These are phyloP conservation scores for Boletus tomentosulus DNA, from an alignment of 768 basidiomycete species.

Conservation along the genomic window DNA sequence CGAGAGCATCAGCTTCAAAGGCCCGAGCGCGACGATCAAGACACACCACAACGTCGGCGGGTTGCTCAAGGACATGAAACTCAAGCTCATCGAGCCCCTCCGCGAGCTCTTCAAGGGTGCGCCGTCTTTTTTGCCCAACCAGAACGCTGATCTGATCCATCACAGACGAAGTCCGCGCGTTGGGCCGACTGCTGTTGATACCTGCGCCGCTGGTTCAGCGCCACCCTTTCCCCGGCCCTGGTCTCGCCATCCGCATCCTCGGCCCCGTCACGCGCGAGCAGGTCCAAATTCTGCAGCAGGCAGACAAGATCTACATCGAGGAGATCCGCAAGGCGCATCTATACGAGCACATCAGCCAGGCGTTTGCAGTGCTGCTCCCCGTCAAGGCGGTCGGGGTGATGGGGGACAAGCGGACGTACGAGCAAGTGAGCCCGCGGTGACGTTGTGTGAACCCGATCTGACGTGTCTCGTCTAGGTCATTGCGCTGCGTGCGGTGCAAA, in stretches of 20 bases:
- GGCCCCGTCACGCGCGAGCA: constrained; percentile 93
- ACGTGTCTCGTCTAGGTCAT: constrained; percentile 59
- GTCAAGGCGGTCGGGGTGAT: constrained; percentile 97
- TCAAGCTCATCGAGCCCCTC: constrained; percentile 96
- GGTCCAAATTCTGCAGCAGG: constrained; percentile 85
- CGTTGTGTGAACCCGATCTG: neutral
- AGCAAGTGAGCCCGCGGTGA: constrained; percentile 53
- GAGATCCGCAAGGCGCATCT: constrained; percentile 92
- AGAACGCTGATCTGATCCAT: neutral
- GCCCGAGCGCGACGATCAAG: constrained; percentile 98
- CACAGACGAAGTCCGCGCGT: constrained; percentile 89
- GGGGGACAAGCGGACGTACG: constrained; percentile 95
- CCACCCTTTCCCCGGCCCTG: constrained; percentile 98
- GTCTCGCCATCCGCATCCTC: constrained; percentile 95
- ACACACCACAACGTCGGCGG: constrained; percentile 99
- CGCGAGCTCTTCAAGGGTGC: constrained; percentile 97
- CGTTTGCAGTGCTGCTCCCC: constrained; percentile 93
- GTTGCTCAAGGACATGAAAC: constrained; percentile 93
- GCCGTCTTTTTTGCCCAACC: constrained; percentile 7
- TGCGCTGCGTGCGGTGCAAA: constrained; percentile 88
- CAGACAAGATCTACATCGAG: constrained; percentile 95
- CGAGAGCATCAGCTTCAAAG: constrained; percentile 99
- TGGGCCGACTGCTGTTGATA: constrained; percentile 88
- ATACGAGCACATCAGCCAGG: constrained; percentile 93
- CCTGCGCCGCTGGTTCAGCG: constrained; percentile 91